Conservation (phyloP, 2,329 filamentous ascomycete genomes). For the Stachybotrys chartarum region DNA sequence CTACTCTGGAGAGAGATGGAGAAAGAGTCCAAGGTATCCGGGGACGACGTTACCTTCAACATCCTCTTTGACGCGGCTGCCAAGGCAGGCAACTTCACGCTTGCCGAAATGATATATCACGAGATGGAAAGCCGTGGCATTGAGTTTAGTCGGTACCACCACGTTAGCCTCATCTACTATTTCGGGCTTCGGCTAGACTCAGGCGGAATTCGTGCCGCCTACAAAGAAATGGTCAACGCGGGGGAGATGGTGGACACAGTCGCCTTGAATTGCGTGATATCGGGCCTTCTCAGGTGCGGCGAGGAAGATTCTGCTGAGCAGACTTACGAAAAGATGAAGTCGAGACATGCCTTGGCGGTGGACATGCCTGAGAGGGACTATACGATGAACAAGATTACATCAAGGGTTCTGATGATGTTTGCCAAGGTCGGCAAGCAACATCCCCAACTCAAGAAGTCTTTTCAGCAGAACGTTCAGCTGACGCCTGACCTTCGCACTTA, state of each 20-base stretch:
- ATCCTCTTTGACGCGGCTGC: slow-evolving; percentile 84
- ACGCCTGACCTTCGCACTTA: slow-evolving; percentile 74
- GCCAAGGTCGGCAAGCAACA: slow-evolving; percentile 45
- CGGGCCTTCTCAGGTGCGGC: slow-evolving; percentile 66
- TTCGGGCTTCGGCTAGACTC: slow-evolving; percentile 70
- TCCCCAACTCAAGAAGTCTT: slow-evolving; percentile 41
- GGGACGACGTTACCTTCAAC: slow-evolving; percentile 80
- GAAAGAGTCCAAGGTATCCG: slow-evolving; percentile 53
- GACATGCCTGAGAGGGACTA: slow-evolving; percentile 38
- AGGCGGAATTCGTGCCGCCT: slow-evolving; percentile 66
- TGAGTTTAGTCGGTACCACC: slow-evolving; percentile 68
- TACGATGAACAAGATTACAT: slow-evolving; percentile 40
- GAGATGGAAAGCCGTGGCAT: slow-evolving; percentile 71
- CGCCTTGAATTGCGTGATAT: slow-evolving; percentile 80
- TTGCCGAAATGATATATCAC: slow-evolving; percentile 77
- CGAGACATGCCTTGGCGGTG: slow-evolving; percentile 35
- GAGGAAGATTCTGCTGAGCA: slow-evolving; percentile 72
- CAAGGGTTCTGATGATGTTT: slow-evolving; percentile 51
- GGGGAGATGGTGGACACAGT: slow-evolving; percentile 85
- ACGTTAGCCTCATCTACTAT: slow-evolving; percentile 76
- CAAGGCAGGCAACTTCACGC: slow-evolving; percentile 73
- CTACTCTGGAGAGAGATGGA: slow-evolving; percentile 90
- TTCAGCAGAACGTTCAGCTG: slow-evolving; percentile 59
- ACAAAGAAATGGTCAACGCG: slow-evolving; percentile 72
- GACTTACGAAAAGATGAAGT: slow-evolving; percentile 81